These are phyloP conservation scores for Eimeria acervulina DNA, from an alignment of 169 alveolate species.

Conservation along the genomic window DNA sequence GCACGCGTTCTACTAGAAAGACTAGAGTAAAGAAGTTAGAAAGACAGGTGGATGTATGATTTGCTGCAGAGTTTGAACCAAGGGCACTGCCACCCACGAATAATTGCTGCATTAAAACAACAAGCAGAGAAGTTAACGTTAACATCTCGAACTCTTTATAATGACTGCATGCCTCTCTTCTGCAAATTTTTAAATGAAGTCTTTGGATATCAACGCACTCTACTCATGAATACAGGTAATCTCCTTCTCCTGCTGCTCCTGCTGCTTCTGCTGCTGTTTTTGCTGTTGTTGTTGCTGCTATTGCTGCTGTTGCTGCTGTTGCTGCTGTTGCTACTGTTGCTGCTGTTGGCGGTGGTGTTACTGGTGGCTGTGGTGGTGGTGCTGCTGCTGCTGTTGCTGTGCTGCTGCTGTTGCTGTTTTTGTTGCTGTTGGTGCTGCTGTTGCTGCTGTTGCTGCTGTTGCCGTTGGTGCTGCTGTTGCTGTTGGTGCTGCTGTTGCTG, in stretches of 20 bases:
- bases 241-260: neutral
- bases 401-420: too few relatives aligned
- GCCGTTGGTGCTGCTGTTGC: neutral
- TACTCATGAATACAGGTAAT: constrained; percentile 95
- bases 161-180: constrained; percentile 91
- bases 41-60: too few relatives aligned
- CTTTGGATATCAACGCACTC: constrained; percentile 90
- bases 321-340: too few relatives aligned
- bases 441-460: neutral
- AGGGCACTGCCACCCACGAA: constrained; percentile 97
- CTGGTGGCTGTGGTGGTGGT: too few relatives aligned
- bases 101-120: constrained; percentile 90
- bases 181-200: constrained; percentile 90
- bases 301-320: neutral
- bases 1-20: too few relatives aligned
- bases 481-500: too few relatives aligned
- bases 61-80: constrained; percentile 85
- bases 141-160: constrained; percentile 94
- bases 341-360: too few relatives aligned
- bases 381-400: too few relatives aligned
- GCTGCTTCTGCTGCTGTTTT: constrained; percentile 81
- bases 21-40: too few relatives aligned
- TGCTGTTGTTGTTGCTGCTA: neutral
- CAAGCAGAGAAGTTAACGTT: constrained; percentile 93
- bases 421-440: neutral